Conservation (phyloP, 306 rosid genomes). For the Cucurbita ficifolia region DNA sequence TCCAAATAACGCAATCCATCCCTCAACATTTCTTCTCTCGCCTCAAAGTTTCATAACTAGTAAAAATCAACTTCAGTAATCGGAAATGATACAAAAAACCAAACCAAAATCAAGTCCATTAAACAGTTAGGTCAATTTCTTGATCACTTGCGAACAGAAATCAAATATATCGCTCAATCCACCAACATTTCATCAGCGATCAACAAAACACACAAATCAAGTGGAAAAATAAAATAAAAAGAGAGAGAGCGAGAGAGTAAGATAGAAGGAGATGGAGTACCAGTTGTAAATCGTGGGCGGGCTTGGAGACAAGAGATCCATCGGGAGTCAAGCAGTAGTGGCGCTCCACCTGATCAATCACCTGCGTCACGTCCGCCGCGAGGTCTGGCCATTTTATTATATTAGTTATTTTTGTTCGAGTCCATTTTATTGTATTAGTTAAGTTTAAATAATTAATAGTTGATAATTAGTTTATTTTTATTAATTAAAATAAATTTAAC, state of each 20-base stretch:
- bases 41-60: constrained; percentile 38
- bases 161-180: background rate
- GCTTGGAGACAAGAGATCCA: constrained; percentile 78
- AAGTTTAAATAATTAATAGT: too few relatives aligned
- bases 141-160: background rate
- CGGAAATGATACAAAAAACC: background rate
- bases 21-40: constrained; percentile 93
- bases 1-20: constrained; percentile 77
- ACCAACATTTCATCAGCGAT: constrained; percentile 4
- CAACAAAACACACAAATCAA: background rate
- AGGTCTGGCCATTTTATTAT: constrained; percentile 24
- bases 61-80: background rate
- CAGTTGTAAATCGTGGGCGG: constrained; percentile 62
- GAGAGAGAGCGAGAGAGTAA: background rate
- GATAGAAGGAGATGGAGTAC: constrained; percentile 24
- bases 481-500: too few relatives aligned
- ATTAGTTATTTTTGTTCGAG: too few relatives aligned
- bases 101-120: background rate
- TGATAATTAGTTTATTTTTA: too few relatives aligned
- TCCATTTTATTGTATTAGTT: background rate
- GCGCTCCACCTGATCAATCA: constrained; percentile 82
- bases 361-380: constrained; percentile 54
- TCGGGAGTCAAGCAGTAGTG: constrained; percentile 87
- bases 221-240: background rate
- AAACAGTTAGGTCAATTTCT: background rate